Percentiles rank a stretch among this genome's conserved stretches.
These are phyloP conservation scores for Avena atlantica DNA, from an alignment of 176 grass and related monocot genomes.

Conservation along the genomic window DNA sequence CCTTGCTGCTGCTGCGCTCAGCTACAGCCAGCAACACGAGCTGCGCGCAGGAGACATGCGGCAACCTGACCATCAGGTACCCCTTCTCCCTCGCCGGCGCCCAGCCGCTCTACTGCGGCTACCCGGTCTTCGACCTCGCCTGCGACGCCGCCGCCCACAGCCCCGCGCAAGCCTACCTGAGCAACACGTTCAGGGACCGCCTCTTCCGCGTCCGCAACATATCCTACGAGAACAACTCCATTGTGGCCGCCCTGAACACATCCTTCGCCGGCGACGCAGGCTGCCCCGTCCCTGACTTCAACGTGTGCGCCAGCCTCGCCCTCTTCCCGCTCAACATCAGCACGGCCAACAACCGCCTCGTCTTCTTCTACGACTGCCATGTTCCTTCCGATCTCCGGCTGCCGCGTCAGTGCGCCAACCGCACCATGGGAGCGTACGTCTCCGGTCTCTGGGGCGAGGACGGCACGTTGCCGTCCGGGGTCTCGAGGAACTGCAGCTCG, in stretches of 20 bases:
- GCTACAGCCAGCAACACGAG: not conserved
- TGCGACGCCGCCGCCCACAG: not conserved
- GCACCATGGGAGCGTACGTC: not conserved
- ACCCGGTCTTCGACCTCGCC: conserved; percentile 40
- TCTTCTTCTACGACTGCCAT: conserved; percentile 54
- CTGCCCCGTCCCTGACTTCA: conserved; percentile 38
- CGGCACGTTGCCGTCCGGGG: not conserved
- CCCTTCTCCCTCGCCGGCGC: conserved; percentile 57
- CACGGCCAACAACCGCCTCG: not conserved
- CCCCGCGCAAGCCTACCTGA: not conserved
- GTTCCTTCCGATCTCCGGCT: no score
- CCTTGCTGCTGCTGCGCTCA: not conserved
- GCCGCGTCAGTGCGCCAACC: not conserved
- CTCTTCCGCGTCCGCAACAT: not conserved
- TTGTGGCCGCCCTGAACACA: not conserved
- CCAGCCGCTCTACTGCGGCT: conserved; percentile 44
- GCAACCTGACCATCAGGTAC: conserved; percentile 37
- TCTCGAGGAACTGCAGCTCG: not conserved
- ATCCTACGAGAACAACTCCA: not conserved
- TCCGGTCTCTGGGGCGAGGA: not conserved
- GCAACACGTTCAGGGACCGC: not conserved
- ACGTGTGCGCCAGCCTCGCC: conserved; percentile 37
- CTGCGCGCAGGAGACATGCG: conserved; percentile 39
- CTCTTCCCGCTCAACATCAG: conserved; percentile 28
- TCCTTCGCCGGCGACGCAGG: not conserved